Evolutionary conservation across 177 flowering plant genomes (phyloP).

Genomic region (Tripterygium wilfordii): DNA sequence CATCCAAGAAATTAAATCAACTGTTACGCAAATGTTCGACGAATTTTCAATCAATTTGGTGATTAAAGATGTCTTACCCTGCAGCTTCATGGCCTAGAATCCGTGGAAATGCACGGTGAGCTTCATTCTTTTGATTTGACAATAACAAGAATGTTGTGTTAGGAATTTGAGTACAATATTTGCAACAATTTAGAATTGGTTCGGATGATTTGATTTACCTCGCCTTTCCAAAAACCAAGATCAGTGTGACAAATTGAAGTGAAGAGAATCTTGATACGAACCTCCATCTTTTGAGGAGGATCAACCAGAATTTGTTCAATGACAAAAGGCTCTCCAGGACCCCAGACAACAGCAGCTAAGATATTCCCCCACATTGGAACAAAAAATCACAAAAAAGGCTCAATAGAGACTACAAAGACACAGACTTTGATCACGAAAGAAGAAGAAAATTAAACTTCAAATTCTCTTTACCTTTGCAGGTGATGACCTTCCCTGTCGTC

Average conservation of each 20-base stretch:
- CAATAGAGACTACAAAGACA: no score
- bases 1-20: no score
- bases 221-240: slow-evolving; percentile 63
- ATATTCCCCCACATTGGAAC: no score
- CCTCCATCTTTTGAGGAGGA: slow-evolving; percentile 68
- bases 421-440: no score
- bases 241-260: slow-evolving; percentile 75
- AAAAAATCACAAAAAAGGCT: no score
- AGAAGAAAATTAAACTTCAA: no score
- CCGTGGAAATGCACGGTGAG: slow-evolving; percentile 50
- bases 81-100: slow-evolving; percentile 73
- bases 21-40: background rate
- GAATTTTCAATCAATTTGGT: no score
- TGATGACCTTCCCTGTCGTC: slow-evolving; percentile 35
- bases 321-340: slow-evolving; percentile 49
- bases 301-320: slow-evolving; percentile 53
- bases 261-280: slow-evolving; percentile 57
- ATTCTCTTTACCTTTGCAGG: slow-evolving; percentile 60
- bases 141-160: no score
- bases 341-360: slow-evolving; percentile 58
- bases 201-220: no score
- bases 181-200: no score
- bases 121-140: slow-evolving; percentile 30
- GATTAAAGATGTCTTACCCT: slow-evolving; percentile 55
- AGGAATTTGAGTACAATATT: no score